Percentiles rank a stretch among this genome's conserved stretches.
phyloP scores from a whole-genome alignment of 306 rosid genomes.

The Lablab purpureus region DNA sequence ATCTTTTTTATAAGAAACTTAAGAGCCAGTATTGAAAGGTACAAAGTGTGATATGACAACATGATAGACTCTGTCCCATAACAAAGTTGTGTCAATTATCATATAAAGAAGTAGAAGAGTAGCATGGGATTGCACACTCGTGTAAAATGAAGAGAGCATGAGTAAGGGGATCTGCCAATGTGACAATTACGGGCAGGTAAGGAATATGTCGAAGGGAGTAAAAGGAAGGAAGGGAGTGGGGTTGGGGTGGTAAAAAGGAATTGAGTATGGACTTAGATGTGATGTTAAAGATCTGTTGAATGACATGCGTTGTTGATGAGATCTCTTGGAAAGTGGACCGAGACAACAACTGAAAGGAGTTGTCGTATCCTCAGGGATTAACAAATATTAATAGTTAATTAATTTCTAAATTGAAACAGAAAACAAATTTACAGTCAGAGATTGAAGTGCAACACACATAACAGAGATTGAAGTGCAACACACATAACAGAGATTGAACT shows the following conservation, averaged over 20 bases:
- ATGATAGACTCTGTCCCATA: neutral
- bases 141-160: neutral
- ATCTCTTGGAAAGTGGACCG: too few relatives aligned
- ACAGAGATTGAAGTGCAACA: too few relatives aligned
- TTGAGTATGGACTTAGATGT: neutral
- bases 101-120: slow-evolving; percentile 13
- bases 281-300: slow-evolving; percentile 27
- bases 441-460: too few relatives aligned
- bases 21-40: slow-evolving; percentile 32
- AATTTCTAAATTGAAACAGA: too few relatives aligned
- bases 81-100: neutral
- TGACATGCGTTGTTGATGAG: too few relatives aligned
- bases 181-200: neutral
- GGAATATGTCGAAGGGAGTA: slow-evolving; percentile 18
- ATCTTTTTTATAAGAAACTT: slow-evolving; percentile 16
- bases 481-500: too few relatives aligned
- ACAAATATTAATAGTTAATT: too few relatives aligned
- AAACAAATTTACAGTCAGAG: too few relatives aligned
- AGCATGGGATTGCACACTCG: neutral
- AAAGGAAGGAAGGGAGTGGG: slow-evolving; percentile 26
- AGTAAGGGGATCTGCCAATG: slow-evolving; percentile 1
- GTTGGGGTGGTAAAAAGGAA: slow-evolving; percentile 6
- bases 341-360: too few relatives aligned
- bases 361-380: too few relatives aligned
- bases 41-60: slow-evolving; percentile 1